Conservation (phyloP, 1,139 yeast species). For the Geotrichum restrictum region DNA sequence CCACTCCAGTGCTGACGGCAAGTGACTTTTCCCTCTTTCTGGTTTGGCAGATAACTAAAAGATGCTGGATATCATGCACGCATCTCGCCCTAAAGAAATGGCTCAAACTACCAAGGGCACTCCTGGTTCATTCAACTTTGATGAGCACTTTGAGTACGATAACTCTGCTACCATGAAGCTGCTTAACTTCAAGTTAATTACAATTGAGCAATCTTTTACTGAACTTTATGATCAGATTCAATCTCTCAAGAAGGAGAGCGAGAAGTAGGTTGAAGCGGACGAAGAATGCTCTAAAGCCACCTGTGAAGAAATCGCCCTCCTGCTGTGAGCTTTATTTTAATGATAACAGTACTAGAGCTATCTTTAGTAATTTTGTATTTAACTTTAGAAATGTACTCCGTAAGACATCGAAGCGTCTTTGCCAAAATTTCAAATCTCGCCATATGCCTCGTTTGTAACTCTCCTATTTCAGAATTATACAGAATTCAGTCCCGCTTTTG, state of each 20-base stretch:
- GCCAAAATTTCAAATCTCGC: no score
- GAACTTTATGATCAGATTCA: not conserved
- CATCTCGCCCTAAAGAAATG: not conserved
- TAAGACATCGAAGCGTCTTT: no score
- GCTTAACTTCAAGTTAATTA: not conserved
- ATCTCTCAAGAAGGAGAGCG: not conserved
- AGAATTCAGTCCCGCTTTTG: no score
- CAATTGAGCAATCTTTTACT: not conserved
- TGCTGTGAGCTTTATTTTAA: no score
- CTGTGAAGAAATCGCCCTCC: no score
- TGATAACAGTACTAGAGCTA: no score
- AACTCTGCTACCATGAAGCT: not conserved
- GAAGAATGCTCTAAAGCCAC: no score
- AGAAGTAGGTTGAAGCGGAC: no score
- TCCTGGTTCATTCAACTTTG: not conserved
- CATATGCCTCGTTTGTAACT: no score
- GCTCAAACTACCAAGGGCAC: not conserved
- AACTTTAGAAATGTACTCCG: no score
- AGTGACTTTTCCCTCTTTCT: constrained; percentile 41
- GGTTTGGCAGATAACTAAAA: constrained; percentile 35
- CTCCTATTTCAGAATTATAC: no score
- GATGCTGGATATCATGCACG: constrained; percentile 31
- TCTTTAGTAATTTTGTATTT: no score
- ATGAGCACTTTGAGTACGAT: not conserved
- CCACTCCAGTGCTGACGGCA: constrained; percentile 31